Base-by-base conservation (phyloP, 495 filamentous ascomycete species). In the Neurospora sp. region DNA sequence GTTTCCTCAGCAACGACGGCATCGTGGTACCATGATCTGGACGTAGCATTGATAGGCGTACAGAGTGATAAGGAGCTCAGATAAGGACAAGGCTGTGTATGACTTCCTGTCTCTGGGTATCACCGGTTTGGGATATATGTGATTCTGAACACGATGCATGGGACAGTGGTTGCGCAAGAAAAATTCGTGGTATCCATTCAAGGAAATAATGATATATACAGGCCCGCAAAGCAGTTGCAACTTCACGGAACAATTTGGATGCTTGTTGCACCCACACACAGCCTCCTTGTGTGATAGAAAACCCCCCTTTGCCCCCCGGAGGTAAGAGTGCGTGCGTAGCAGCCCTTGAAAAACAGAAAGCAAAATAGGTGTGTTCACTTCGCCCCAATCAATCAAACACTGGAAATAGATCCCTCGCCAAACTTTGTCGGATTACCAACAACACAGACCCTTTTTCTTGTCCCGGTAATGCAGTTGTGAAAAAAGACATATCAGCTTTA, bases 141-240 rank as follows among this genome's bases (percentile, higher is more conserved):
- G 14, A 41, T 41, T 41, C 1, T 16, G 5, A 14, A 41, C 14
- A 40, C 14, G 40, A 41, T 39, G 39, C 9, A 38, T 40, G 20
- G 20, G 35, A 37, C 72, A 18, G 27, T 41, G 27, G 41, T n/a
- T 70, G 39, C 31, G 16, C 23, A 35, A n/a, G 40, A 41, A 74
- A 76, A 72, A 23, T 69, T 69, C 69, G 74, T 78, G 76, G 77
- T 78, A 78, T 78, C 76, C 74, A 73, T 73, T 66, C 62, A 74
- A 62, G 27, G 27, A 62, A 66, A 35, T 66, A 66, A 66, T 66
- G 54, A 74, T 78, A 78, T 78, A 41, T 78, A 78, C 77, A 78
- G 72, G 54, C 77, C 74, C 42, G 72, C 72, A 71, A 14, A 23
- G 38, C 35, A 60, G 71, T 44, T 66, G 35, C 23, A 46, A 46